Percentiles rank a stretch among this genome's conserved stretches.
phyloP scores from a whole-genome alignment of 306 rosid genomes.

The Fragaria iinumae region DNA sequence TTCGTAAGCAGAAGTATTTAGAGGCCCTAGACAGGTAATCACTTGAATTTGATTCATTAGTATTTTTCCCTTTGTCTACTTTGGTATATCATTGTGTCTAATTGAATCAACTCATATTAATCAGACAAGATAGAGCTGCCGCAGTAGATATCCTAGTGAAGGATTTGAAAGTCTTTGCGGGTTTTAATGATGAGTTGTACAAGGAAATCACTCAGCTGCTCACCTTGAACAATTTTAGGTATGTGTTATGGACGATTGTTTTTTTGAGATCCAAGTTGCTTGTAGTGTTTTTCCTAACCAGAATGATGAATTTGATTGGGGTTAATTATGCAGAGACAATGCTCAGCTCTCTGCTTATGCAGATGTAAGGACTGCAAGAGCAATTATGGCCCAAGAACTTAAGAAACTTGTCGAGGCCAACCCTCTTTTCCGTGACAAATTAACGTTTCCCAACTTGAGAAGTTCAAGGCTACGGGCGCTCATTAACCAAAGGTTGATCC shows the following conservation, averaged over 20 bases:
- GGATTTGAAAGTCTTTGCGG: constrained; percentile 71
- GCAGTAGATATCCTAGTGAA: constrained; percentile 84
- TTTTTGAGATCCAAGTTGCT: background rate
- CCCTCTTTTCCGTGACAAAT: constrained; percentile 37
- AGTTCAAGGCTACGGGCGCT: constrained; percentile 39
- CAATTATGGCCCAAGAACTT: constrained; percentile 31
- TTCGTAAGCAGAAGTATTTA: constrained; percentile 91
- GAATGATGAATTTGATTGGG: constrained; percentile 3
- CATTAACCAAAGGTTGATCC: constrained; percentile 40
- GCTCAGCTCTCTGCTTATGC: constrained; percentile 29
- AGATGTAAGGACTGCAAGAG: constrained; percentile 40
- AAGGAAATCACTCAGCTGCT: constrained; percentile 88
- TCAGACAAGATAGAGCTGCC: constrained; percentile 67
- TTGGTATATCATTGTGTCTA: background rate
- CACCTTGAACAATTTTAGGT: constrained; percentile 83
- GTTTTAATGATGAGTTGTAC: constrained; percentile 71
- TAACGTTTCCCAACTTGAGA: constrained; percentile 33
- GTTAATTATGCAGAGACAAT: constrained; percentile 36
- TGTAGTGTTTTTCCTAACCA: background rate
- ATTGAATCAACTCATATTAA: constrained; percentile 12
- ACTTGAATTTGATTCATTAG: background rate
- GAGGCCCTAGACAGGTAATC: constrained; percentile 88
- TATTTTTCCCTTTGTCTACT: constrained; percentile 5
- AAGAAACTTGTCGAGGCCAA: constrained; percentile 52
- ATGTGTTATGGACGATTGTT: constrained; percentile 1